Evolutionary conservation across 1,284 basidiomycete species (phyloP), one percentile per base, ranked within the genome.

Genomic region (Cutaneotrichosporon mucoides): DNA sequence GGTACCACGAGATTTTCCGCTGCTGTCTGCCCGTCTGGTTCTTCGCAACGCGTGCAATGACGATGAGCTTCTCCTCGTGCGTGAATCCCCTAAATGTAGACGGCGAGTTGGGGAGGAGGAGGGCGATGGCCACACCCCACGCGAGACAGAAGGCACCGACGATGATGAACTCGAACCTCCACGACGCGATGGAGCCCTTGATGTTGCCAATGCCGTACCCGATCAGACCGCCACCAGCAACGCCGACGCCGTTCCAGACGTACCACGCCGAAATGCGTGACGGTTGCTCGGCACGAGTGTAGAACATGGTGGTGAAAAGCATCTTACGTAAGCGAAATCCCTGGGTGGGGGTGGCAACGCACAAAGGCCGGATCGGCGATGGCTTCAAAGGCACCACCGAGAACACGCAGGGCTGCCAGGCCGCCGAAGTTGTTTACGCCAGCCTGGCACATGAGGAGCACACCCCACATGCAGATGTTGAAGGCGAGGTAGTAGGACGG

Each of bases 381-480:
- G 0, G 81, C 80, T 64, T 82, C 81, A 13, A 69, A 67, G 0
- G 73, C 73, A 3, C 81, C 81, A n/a, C 73, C 75, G 4, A 82
- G 64, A 3, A 82, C 69, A n/a, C 81, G 75, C 11, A 82, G 67
- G 1, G 79, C 76, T 2, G 77, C 76, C 1, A 82, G 66, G 13
- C 76, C 74, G 1, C 68, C 76, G 61, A 81, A 82, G 55, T 78
- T 80, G 9, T 79, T 68, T 4, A 73, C 69, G 5, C 70, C 80
- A 0, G 81, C 80, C 69, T 82, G 80, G 38, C 67, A 66, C 70
- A 73, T 73, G 55, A 73, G 45, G 66, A 78, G 43, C 58, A 73
- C 72, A 24, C 80, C 80, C 80, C 81, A 82, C 58, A 81, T 66
- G 65, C 79, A 78, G 61, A 82, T 81, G 66, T 81, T 81, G 64